A percentile compares a stretch with the other conserved stretches of the same genome.
phyloP scores from a whole-genome alignment of 2,329 filamentous ascomycete genomes.

The Talaromyces sp. region DNA sequence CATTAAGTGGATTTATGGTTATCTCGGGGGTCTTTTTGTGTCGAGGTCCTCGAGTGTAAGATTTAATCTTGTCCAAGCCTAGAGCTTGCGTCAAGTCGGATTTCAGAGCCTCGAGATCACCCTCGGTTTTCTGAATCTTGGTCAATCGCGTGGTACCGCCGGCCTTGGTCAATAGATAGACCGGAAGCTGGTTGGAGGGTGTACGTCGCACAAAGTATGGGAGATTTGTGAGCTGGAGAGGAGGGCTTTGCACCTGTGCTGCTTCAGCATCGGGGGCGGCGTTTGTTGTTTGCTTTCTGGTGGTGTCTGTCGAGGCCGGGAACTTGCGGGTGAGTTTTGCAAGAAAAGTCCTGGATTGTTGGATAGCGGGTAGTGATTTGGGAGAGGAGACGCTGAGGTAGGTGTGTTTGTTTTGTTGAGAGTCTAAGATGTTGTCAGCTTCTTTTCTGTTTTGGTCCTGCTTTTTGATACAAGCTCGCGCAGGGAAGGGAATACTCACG shows the following conservation, averaged over 20 bases:
- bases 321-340: conserved; percentile 31
- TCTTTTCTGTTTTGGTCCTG: neutral
- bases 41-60: conserved; percentile 22
- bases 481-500: neutral
- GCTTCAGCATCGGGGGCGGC: conserved; percentile 1
- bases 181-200: conserved; percentile 61
- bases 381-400: conserved; percentile 1
- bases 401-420: neutral
- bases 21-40: conserved; percentile 32
- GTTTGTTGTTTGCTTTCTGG: conserved; percentile 15
- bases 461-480: neutral
- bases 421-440: neutral
- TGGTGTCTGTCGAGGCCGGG: conserved; percentile 16
- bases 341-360: conserved; percentile 32
- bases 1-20: conserved; percentile 56
- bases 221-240: conserved; percentile 38
- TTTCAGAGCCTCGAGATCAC: conserved; percentile 59
- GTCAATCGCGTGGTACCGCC: conserved; percentile 74
- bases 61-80: conserved; percentile 42
- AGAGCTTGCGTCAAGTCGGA: conserved; percentile 58
- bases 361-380: conserved; percentile 15
- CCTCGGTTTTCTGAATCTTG: conserved; percentile 70
- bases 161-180: conserved; percentile 69
- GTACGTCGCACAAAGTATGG: conserved; percentile 71
- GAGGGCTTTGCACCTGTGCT: conserved; percentile 6